These are phyloP conservation scores for Podospora pseudopauciseta DNA, from an alignment of 495 filamentous ascomycete genomes.

Conservation along the genomic window DNA sequence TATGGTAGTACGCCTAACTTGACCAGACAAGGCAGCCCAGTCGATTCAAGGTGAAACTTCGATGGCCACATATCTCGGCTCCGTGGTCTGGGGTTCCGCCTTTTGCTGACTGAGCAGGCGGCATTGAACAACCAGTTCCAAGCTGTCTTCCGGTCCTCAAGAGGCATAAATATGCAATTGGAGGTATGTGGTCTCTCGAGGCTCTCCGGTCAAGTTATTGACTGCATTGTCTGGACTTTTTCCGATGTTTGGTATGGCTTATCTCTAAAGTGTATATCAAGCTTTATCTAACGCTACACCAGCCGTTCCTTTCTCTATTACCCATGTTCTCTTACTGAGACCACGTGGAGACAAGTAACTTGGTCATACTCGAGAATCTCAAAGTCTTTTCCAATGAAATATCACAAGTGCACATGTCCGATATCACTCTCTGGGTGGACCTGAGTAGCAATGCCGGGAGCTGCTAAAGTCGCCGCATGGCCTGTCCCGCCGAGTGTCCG, in stretches of 20 bases:
- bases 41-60: background rate
- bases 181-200: background rate
- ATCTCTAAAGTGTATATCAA: background rate
- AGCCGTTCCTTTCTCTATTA: background rate
- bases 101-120: background rate
- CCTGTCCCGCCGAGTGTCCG: slow-evolving; percentile 6
- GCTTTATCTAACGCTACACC: background rate
- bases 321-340: background rate
- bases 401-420: background rate
- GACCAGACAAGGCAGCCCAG: background rate
- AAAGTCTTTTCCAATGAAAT: slow-evolving; percentile 4
- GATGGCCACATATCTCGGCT: background rate
- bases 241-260: background rate
- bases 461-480: slow-evolving; percentile 7
- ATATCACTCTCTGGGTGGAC: slow-evolving; percentile 10
- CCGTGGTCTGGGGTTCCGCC: background rate
- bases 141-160: background rate
- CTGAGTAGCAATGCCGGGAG: slow-evolving; percentile 12
- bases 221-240: background rate
- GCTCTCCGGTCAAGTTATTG: background rate
- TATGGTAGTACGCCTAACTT: background rate
- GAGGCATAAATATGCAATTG: background rate
- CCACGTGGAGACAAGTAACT: slow-evolving; percentile 6
- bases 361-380: background rate
- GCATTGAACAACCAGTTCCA: background rate